Conservation (phyloP, 495 filamentous ascomycete species). For the Zalerion maritima region DNA sequence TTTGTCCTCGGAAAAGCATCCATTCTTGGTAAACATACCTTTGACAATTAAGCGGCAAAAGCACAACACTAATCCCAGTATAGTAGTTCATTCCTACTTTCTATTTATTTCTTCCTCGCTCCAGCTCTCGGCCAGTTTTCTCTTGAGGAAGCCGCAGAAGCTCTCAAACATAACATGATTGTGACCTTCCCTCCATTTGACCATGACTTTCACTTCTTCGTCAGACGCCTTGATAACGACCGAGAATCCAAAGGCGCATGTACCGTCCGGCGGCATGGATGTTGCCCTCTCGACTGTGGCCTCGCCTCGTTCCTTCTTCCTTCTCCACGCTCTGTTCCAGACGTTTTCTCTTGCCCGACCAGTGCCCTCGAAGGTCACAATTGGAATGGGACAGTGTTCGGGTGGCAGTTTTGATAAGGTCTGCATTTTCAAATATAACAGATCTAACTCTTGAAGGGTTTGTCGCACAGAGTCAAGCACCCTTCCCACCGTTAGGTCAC, state of each 20-base stretch:
- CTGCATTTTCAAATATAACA: constrained; percentile 15
- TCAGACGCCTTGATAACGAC: constrained; percentile 12
- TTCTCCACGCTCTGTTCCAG: constrained; percentile 55
- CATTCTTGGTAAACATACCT: too few relatives aligned
- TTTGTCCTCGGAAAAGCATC: too few relatives aligned
- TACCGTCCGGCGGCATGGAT: constrained; percentile 3
- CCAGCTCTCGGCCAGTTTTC: too few relatives aligned
- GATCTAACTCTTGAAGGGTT: constrained; percentile 14
- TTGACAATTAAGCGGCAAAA: too few relatives aligned
- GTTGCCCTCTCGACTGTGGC: constrained; percentile 15
- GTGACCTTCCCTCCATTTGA: constrained; percentile 53
- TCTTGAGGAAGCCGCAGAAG: constrained; percentile 60
- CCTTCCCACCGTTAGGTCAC: neutral
- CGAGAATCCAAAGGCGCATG: constrained; percentile 29
- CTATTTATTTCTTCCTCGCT: too few relatives aligned
- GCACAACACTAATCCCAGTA: too few relatives aligned
- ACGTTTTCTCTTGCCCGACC: constrained; percentile 49
- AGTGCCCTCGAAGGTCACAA: constrained; percentile 34
- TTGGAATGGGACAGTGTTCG: too few relatives aligned
- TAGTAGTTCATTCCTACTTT: too few relatives aligned
- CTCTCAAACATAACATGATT: constrained; percentile 63
- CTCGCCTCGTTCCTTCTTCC: constrained; percentile 21
- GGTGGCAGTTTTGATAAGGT: too few relatives aligned
- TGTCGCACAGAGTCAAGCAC: constrained; percentile 7
- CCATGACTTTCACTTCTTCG: constrained; percentile 16